Base-by-base conservation (phyloP, 1,139 yeast genomes). In the Candida gigantensis region DNA sequence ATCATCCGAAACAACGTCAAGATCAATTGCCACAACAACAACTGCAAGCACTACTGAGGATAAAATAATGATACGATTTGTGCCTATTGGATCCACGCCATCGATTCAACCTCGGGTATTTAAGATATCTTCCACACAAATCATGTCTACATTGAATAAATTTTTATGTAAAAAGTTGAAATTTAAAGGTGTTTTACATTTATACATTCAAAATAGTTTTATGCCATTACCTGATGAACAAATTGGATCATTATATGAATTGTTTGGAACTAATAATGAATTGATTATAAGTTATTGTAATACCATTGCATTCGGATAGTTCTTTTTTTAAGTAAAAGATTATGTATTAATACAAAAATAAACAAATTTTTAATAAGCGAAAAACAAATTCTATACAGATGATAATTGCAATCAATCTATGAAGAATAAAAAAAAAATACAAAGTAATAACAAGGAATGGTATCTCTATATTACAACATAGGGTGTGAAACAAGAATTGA, bases 141-240 rank as follows among this genome's bases (percentile, higher is more conserved):
- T 68, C 3, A 67, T 79, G 30, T 60, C 73, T 1, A 69, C 78
- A 1, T 50, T 79, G 28, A 55, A 61, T 28, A 65, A 57, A 43
- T 79, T 77, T 43, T 48, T 79, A 24, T 60, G 62, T 30, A 68
- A 66, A 46, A 68, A 63, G 39, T 50, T 79, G 15, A 61, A 60
- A 28, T 44, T 62, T 8, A 51, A 48, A 27, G 53, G 57, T 5
- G 51, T 46, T 10, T 40, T 55, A 8, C 56, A 65, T 41, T 37
- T 70, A 24, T 81, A 81, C 47, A 61, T 81, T 7, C 81, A 77
- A 45, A 80, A 74, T 52, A 76, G 83, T 11, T 78, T 80, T 45
- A 74, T 72, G 44, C 85, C 86, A 1, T 71, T 69, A 27, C 82
- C 80, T 0, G 83, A 78, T 45, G 84, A 79, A 45, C 62, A 55